Evolutionary conservation across 371 early-diverging fungal genomes (phyloP).

Genomic region (Mucor indicus): DNA sequence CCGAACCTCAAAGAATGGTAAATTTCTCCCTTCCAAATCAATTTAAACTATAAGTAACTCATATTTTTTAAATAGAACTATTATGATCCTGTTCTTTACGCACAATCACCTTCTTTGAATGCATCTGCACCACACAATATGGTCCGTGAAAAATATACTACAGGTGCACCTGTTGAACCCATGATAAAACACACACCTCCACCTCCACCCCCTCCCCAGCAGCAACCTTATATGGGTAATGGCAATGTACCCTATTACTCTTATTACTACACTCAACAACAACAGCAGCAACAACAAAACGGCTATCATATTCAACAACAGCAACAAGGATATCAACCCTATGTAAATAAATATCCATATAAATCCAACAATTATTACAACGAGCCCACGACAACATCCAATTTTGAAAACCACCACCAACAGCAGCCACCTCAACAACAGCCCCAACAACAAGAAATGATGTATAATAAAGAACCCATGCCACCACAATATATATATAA

Average conservation of each 20-base stretch:
- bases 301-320: slow-evolving; percentile 28
- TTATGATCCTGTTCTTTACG: slow-evolving; percentile 15
- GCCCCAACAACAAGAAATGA: not conserved
- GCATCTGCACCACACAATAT: slow-evolving; percentile 3
- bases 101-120: slow-evolving; percentile 10
- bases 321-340: slow-evolving; percentile 79
- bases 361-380: not conserved
- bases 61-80: slow-evolving; percentile 9
- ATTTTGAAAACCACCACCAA: not conserved
- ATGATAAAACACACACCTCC: not conserved
- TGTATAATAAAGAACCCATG: not conserved
- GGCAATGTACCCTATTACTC: too few species aligned
- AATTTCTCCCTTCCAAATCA: not conserved
- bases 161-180: too few species aligned
- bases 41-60: too few species aligned
- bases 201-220: not conserved
- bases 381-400: not conserved
- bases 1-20: slow-evolving; percentile 42
- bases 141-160: slow-evolving; percentile 10
- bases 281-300: not conserved
- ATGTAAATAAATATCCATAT: slow-evolving; percentile 78
- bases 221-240: not conserved
- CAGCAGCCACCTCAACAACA: not conserved
- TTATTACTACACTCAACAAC: not conserved
- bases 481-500: not conserved